Conservation (phyloP, 352 stramenopile genomes). For the Phytophthora cajani region DNA sequence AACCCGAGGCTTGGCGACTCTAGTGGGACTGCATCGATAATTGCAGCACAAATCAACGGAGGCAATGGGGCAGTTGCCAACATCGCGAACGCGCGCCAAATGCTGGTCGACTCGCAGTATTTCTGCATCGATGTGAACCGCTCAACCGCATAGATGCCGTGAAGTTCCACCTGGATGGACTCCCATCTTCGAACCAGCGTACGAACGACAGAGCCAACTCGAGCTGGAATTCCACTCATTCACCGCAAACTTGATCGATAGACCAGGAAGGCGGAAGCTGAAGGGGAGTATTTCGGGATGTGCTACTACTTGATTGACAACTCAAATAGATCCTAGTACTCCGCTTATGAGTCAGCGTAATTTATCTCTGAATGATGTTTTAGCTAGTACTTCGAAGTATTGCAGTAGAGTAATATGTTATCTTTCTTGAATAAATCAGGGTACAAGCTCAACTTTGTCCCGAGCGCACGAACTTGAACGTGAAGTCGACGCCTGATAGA, state of each 20-base stretch:
- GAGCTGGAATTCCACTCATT: conserved; percentile 1
- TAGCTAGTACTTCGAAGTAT: no score
- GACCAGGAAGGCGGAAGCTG: not conserved
- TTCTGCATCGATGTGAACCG: conserved; percentile 13
- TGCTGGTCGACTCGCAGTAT: conserved; percentile 11
- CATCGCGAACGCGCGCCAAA: conserved; percentile 6
- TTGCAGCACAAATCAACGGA: conserved; percentile 13
- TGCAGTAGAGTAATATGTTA: no score
- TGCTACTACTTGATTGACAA: not conserved
- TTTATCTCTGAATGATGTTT: no score
- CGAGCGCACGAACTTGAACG: not conserved
- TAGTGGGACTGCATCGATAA: conserved; percentile 19
- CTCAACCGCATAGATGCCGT: conserved; percentile 25
- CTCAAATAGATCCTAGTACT: no score
- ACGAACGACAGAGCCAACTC: conserved; percentile 9
- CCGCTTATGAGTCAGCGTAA: no score
- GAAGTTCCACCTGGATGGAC: conserved; percentile 27
- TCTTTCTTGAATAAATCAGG: not conserved
- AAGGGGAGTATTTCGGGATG: not conserved
- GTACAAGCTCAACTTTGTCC: not conserved
- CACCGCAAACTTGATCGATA: not conserved
- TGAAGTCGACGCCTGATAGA: not conserved
- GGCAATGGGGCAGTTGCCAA: conserved; percentile 5
- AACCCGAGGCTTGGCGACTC: conserved; percentile 21
- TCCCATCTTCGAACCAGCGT: conserved; percentile 23